phyloP scores from a whole-genome alignment of 163 green algal species.

The Scenedesmus sp. region DNA sequence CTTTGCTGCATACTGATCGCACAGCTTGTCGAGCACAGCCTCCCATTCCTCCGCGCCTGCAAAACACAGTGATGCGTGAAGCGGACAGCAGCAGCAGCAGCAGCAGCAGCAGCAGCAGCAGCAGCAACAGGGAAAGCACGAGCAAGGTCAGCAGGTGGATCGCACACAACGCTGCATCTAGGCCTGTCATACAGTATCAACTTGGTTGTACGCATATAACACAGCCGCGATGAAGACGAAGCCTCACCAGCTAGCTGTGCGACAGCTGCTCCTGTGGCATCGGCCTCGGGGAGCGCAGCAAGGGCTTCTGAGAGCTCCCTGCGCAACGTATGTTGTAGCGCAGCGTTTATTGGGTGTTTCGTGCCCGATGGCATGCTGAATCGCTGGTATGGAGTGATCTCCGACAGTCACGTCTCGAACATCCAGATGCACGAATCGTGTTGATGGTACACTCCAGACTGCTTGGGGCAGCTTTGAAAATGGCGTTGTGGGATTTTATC shows the following conservation, averaged over 20 bases:
- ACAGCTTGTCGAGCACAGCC: background rate
- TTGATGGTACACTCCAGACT: background rate
- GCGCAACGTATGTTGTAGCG: background rate
- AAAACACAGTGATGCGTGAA: background rate
- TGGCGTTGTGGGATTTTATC: background rate
- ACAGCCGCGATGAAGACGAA: background rate
- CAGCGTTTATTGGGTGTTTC: background rate
- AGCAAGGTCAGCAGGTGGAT: background rate
- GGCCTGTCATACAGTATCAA: background rate
- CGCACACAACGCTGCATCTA: background rate
- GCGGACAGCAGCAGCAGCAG: background rate
- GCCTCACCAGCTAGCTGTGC: background rate
- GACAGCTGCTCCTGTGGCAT: background rate
- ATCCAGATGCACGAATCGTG: background rate
- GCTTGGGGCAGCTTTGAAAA: background rate
- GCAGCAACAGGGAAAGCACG: background rate
- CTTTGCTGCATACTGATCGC: background rate
- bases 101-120: background rate
- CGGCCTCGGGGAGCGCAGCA: background rate
- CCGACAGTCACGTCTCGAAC: slow-evolving; percentile 10
- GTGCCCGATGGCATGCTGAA: background rate
- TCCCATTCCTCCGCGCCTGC: background rate
- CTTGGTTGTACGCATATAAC: background rate
- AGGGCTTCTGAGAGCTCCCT: background rate
- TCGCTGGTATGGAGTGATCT: background rate